A percentile compares a stretch with the other conserved stretches of the same genome.
These are phyloP conservation scores for Suillus decipiens DNA, from an alignment of 768 basidiomycete species.

Conservation along the genomic window DNA sequence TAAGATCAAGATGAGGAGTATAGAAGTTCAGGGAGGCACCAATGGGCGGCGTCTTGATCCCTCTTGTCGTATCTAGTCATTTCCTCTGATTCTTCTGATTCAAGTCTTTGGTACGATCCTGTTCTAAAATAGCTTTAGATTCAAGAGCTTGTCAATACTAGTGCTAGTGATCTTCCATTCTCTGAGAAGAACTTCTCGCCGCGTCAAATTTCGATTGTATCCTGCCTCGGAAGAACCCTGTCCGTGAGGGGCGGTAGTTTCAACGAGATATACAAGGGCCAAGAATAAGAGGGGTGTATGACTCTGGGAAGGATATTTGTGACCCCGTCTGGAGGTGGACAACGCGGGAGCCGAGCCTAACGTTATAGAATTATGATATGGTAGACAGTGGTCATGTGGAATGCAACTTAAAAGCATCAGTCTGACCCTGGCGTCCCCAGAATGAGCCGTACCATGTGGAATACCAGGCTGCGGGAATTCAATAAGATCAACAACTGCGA, in stretches of 20 bases:
- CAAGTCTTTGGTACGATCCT: neutral
- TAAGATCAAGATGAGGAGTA: slow-evolving; percentile 1
- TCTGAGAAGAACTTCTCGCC: neutral
- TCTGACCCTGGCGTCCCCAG: neutral
- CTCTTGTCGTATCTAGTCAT: neutral
- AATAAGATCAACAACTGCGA: neutral
- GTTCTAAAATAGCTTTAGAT: neutral
- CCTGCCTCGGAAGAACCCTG: neutral
- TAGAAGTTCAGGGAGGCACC: neutral
- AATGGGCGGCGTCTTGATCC: neutral
- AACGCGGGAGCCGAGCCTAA: neutral
- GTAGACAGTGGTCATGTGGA: neutral
- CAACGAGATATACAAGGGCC: neutral
- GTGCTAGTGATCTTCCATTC: neutral
- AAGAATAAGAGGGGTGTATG: neutral
- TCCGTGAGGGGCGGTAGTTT: neutral
- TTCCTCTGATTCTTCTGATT: neutral
- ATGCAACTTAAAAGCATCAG: too few species aligned
- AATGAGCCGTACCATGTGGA: neutral
- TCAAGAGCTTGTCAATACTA: neutral
- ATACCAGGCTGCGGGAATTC: neutral
- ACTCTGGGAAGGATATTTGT: neutral
- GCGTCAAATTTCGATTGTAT: neutral
- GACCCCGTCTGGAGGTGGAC: neutral
- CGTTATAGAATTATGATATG: neutral